Evolutionary conservation across 805 yeast species (phyloP), one percentile per base, ranked within the genome.

Genomic region (Phaffomyces antillensis): DNA sequence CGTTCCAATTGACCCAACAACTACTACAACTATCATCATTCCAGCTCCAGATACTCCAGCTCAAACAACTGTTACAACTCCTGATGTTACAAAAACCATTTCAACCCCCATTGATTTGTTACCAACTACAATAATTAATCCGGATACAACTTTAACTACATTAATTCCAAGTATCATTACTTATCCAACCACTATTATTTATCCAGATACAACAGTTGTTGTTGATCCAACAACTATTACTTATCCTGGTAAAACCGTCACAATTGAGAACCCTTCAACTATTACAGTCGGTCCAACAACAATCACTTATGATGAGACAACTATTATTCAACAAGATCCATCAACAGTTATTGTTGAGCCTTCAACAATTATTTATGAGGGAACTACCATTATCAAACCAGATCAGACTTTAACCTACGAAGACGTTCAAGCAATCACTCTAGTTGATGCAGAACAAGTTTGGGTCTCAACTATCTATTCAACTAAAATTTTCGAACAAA

Each of bases 231-330:
- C 36, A 5, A 26, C 44, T 11, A 25, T 36, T 16, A 39, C 37
- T 3, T 45, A 38, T 5, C 46, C 50, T 5, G 37, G 33, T 5
- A 31, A 24, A 17, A 34, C 50, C 44, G 46, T 31, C 42, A 3
- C 37, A 38, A 8, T 36, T 51, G 30, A 11, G 5, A 28, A 28
- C 13, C 30, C 30, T 13, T 28, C 30, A 5, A 28, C 30, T 3
- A n/a, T 17, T 3, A 33, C 42, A 3, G 33, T 36, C 11, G 42
- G 49, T 7, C 30, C 30, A 28, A 11, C 30, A 16, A 49, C 56
- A 0, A 37, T 55, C 45, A 47, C 49, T 10, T 32, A 51, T 7
- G 55, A 58, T 12, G 23, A 52, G 17, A 47, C 52, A 37, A 37
- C 34, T 15, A 42, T 39, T 34, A 41, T 47, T 1, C 36, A 8